These are phyloP conservation scores for Scheffersomyces amazonensis DNA, from an alignment of 805 yeast species.

Conservation along the genomic window DNA sequence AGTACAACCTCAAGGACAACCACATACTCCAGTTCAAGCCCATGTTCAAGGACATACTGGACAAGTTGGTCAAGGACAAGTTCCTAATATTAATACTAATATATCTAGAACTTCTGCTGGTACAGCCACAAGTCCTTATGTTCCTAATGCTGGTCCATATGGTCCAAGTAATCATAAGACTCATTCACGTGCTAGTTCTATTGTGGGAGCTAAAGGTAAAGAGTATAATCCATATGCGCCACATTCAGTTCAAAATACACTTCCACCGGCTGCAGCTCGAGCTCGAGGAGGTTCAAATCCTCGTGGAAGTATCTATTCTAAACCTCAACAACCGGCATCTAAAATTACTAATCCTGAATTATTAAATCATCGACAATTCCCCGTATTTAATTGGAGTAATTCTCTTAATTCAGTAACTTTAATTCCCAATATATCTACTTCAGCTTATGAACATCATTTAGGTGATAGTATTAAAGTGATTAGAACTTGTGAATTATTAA, in stretches of 20 bases:
- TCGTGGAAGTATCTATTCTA: constrained; percentile 12
- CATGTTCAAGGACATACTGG: constrained; percentile 1
- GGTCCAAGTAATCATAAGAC: constrained; percentile 36
- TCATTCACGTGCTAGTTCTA: constrained; percentile 39
- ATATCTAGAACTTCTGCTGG: constrained; percentile 18
- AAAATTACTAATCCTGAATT: constrained; percentile 50
- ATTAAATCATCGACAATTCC: constrained; percentile 62
- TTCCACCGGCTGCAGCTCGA: constrained; percentile 14
- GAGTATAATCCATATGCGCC: constrained; percentile 44
- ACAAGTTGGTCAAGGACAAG: constrained; percentile 4
- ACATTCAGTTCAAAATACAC: constrained; percentile 8
- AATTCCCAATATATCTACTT: constrained; percentile 23
- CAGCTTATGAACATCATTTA: constrained; percentile 18
- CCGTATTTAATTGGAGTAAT: constrained; percentile 64
- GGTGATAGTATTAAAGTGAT: constrained; percentile 30
- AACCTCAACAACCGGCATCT: constrained; percentile 16
- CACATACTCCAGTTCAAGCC: constrained; percentile 4
- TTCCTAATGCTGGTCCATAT: constrained; percentile 44
- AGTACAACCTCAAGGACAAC: constrained; percentile 4
- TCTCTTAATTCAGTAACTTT: constrained; percentile 26
- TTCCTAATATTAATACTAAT: constrained; percentile 20
- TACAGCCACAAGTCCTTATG: constrained; percentile 35
- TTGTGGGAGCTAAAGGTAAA: constrained; percentile 38
- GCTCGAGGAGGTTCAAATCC: constrained; percentile 22
- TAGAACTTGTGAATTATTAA: constrained; percentile 13